Evolutionary conservation across 1,284 basidiomycete genomes (phyloP).

Genomic region (Trichosporon faecale): DNA sequence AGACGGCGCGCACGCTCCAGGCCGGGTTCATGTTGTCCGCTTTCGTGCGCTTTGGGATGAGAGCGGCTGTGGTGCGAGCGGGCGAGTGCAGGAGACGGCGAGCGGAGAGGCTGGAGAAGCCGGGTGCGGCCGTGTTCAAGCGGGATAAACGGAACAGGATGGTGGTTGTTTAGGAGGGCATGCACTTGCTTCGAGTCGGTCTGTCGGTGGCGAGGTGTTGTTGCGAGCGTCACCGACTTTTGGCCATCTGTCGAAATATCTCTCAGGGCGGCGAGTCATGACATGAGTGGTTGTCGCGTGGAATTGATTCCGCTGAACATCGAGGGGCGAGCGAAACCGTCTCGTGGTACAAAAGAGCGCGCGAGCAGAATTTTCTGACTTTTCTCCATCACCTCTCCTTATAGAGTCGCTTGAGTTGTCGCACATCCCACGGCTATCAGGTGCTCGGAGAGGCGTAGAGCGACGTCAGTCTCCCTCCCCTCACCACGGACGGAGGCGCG

Average conservation of each 20-base stretch:
- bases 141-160: slow-evolving; percentile 5
- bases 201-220: not conserved
- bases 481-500: slow-evolving; percentile 34
- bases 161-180: not conserved
- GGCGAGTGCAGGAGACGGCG: not conserved
- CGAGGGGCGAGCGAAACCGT: not conserved
- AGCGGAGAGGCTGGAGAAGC: not conserved
- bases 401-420: slow-evolving; percentile 42
- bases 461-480: slow-evolving; percentile 34
- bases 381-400: slow-evolving; percentile 24
- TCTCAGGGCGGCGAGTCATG: not conserved
- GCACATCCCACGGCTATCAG: slow-evolving; percentile 33
- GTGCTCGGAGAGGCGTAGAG: slow-evolving; percentile 43
- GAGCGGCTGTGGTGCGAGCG: not conserved
- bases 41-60: not conserved
- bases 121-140: not conserved
- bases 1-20: slow-evolving; percentile 51
- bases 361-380: not conserved
- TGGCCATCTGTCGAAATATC: not conserved
- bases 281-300: not conserved
- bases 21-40: slow-evolving; percentile 12
- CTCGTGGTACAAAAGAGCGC: not conserved
- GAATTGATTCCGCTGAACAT: not conserved
- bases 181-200: not conserved
- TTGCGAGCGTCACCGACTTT: not conserved